These are phyloP conservation scores for Calocybe gambosa DNA, from an alignment of 1,284 basidiomycete species.

Conservation along the genomic window DNA sequence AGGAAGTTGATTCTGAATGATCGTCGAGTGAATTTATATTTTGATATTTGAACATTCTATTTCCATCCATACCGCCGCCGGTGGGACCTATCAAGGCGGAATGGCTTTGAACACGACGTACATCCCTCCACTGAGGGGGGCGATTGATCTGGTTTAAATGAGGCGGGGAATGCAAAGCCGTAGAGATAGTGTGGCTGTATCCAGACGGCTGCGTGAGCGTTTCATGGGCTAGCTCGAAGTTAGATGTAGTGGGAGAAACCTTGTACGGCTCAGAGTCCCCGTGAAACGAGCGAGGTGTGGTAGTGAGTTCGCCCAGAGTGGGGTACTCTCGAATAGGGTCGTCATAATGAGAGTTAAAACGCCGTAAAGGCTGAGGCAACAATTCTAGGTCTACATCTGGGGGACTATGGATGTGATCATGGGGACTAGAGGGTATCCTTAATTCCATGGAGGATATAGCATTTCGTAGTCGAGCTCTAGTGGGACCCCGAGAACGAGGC, in stretches of 20 bases:
- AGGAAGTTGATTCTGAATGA: slow-evolving; percentile 6
- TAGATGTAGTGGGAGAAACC: slow-evolving; percentile 1
- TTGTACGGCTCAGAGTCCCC: slow-evolving; percentile 4
- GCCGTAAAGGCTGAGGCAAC: background rate
- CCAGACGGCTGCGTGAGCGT: slow-evolving; percentile 5
- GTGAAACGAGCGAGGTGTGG: slow-evolving; percentile 13
- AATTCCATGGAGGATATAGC: slow-evolving; percentile 17
- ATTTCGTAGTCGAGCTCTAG: slow-evolving; percentile 22
- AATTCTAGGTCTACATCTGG: background rate
- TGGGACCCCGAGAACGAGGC: slow-evolving; percentile 31
- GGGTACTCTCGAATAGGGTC: background rate
- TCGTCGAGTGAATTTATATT: slow-evolving; percentile 3
- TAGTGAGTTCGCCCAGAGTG: slow-evolving; percentile 12
- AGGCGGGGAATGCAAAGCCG: slow-evolving; percentile 6
- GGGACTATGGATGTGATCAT: slow-evolving; percentile 7
- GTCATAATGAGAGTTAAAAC: background rate
- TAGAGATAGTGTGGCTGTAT: slow-evolving; percentile 2
- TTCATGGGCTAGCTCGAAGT: slow-evolving; percentile 11
- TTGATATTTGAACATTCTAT: slow-evolving; percentile 3
- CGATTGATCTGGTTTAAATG: slow-evolving; percentile 2
- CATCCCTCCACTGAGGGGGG: slow-evolving; percentile 13
- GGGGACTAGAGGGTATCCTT: slow-evolving; percentile 7
- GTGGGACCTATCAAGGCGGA: slow-evolving; percentile 15
- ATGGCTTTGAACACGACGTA: slow-evolving; percentile 18
- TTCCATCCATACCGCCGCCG: slow-evolving; percentile 3